phyloP scores from a whole-genome alignment of 345 rosid species.

The Citrus reticulata region DNA sequence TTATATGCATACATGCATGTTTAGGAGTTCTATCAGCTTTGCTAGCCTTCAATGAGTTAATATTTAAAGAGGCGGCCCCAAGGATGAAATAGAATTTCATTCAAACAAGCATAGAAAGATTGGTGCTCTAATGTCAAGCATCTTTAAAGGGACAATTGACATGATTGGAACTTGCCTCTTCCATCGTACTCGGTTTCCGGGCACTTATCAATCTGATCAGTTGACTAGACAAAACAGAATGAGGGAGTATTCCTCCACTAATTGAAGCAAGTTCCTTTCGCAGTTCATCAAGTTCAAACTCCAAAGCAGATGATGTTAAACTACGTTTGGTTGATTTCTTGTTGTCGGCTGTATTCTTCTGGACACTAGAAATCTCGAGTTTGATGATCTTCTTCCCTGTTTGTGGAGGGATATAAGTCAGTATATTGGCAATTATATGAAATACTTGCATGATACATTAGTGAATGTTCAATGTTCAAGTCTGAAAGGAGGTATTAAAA shows the following conservation, averaged over 20 bases:
- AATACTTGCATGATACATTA: not conserved
- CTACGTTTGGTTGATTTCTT: constrained; percentile 48
- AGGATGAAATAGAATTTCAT: not conserved
- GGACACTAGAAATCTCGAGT: constrained; percentile 53
- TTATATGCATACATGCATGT: not conserved
- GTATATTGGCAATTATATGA: not conserved
- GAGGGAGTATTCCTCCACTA: constrained; percentile 81
- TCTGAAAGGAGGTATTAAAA: not conserved
- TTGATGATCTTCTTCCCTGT: constrained; percentile 62
- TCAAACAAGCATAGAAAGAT: not conserved
- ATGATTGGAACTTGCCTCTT: constrained; percentile 47
- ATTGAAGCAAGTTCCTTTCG: constrained; percentile 64
- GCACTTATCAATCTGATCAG: constrained; percentile 62
- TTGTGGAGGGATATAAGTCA: constrained; percentile 7
- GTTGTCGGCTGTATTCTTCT: constrained; percentile 23
- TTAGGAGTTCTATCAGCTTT: not conserved
- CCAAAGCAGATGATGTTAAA: constrained; percentile 43
- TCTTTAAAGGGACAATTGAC: not conserved
- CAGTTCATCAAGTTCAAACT: constrained; percentile 69
- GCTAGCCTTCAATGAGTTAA: not conserved
- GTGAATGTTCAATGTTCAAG: not conserved
- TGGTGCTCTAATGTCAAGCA: not conserved
- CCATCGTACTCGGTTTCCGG: constrained; percentile 49
- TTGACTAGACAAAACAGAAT: constrained; percentile 73
- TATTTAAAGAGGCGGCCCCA: not conserved